Evolutionary conservation across 1,139 yeast species (phyloP).

Genomic region (Debaryomyces udenii): DNA sequence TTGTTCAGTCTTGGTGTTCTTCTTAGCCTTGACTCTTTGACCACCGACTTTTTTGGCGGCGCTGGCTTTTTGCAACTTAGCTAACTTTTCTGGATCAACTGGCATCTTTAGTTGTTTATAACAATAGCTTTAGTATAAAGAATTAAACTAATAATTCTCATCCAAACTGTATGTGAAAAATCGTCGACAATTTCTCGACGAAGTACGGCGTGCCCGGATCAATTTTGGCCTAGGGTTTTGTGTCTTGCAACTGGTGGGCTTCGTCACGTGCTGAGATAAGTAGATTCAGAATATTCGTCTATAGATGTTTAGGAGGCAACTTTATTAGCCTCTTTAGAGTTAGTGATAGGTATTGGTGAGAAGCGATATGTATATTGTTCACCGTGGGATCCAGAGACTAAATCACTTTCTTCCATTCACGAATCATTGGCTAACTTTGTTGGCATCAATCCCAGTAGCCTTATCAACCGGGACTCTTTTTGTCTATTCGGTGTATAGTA

Average conservation of each 20-base stretch:
- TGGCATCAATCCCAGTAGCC: constrained; percentile 35
- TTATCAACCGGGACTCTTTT: constrained; percentile 38
- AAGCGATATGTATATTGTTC: constrained; percentile 18
- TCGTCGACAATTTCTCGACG: constrained; percentile 25
- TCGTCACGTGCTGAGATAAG: no score
- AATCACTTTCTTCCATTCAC: constrained; percentile 30
- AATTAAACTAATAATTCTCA: constrained; percentile 8
- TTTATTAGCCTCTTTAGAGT: no score
- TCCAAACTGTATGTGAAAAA: constrained; percentile 17
- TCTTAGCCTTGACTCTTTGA: constrained; percentile 82
- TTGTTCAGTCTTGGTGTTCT: constrained; percentile 64
- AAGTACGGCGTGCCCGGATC: not conserved
- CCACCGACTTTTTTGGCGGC: constrained; percentile 83
- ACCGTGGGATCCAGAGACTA: constrained; percentile 19
- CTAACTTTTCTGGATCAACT: constrained; percentile 85
- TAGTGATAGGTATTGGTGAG: not conserved
- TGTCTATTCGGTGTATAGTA: constrained; percentile 37
- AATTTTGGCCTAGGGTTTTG: not conserved
- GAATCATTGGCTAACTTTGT: constrained; percentile 31
- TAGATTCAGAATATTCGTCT: no score
- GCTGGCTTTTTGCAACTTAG: constrained; percentile 75
- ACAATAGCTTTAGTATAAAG: not conserved
- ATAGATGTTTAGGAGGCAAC: no score
- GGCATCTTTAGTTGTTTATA: constrained; percentile 52
- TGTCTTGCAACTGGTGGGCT: no score